Percentiles rank a stretch among this genome's conserved stretches.
phyloP scores from a whole-genome alignment of 768 basidiomycete genomes.

The Pholiota conissans region DNA sequence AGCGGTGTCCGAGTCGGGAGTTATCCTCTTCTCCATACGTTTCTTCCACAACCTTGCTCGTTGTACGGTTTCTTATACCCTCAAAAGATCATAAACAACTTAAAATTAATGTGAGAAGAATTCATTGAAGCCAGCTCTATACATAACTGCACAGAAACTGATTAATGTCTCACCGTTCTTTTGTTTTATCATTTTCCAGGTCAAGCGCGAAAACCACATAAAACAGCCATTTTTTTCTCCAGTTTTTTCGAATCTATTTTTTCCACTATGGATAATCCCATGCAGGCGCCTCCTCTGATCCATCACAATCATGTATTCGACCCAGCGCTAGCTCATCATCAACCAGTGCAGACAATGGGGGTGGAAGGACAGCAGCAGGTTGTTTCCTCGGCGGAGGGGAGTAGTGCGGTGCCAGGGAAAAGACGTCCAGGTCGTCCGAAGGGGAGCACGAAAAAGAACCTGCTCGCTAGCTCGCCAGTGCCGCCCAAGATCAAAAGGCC shows the following conservation, averaged over 20 bases:
- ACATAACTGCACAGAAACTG: background rate
- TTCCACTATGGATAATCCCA: slow-evolving; percentile 27
- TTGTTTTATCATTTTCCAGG: slow-evolving; percentile 7
- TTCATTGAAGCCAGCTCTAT: background rate
- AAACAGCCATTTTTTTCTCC: slow-evolving; percentile 16
- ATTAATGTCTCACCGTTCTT: background rate
- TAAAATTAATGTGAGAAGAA: background rate
- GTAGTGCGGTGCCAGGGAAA: slow-evolving; percentile 33
- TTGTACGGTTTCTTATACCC: background rate
- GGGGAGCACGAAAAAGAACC: slow-evolving; percentile 73
- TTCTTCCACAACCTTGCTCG: background rate
- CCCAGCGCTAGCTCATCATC: slow-evolving; percentile 17
- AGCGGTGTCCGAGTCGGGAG: background rate
- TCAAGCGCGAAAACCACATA: slow-evolving; percentile 4
- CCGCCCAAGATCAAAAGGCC: slow-evolving; percentile 70
- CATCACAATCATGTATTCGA: slow-evolving; percentile 26
- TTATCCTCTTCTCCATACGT: slow-evolving; percentile 1
- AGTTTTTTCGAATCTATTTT: slow-evolving; percentile 16
- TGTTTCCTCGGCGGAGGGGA: background rate
- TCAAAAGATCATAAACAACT: background rate
- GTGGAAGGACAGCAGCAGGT: slow-evolving; percentile 8
- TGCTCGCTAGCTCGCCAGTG: slow-evolving; percentile 29
- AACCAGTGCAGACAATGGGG: slow-evolving; percentile 2
- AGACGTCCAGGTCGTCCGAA: slow-evolving; percentile 77
- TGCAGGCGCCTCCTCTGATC: slow-evolving; percentile 14